phyloP scores from a whole-genome alignment of 2,329 filamentous ascomycete genomes.

The Myriosclerotinia scirpicola region DNA sequence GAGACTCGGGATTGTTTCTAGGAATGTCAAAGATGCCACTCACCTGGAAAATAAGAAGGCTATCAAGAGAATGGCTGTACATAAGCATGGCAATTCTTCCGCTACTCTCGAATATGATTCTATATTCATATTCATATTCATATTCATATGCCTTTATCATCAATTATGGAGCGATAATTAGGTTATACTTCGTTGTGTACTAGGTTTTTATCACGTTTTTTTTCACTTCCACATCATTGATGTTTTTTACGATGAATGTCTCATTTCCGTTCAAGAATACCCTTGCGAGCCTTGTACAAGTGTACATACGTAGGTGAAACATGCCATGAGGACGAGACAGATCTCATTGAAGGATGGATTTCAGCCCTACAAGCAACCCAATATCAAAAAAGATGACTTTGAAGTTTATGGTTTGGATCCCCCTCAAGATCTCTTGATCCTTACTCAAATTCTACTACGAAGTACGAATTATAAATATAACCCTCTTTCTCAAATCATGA shows the following conservation, averaged over 20 bases:
- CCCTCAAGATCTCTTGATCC: neutral
- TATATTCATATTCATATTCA: neutral
- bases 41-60: too few relatives aligned
- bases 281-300: neutral
- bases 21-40: neutral
- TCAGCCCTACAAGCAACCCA: conserved; percentile 5
- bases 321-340: neutral
- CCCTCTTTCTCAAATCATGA: neutral
- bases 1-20: too few relatives aligned
- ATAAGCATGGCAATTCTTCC: neutral
- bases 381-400: neutral
- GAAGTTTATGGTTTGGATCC: neutral
- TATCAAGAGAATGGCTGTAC: neutral
- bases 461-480: neutral
- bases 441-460: neutral
- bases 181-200: too few relatives aligned
- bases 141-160: neutral
- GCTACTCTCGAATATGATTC: neutral
- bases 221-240: neutral
- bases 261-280: neutral
- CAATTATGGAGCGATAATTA: neutral
- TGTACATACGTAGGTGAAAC: conserved; percentile 5
- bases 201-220: neutral
- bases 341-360: neutral
- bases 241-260: conserved; percentile 12